Base-by-base conservation (phyloP, 768 basidiomycete species). In the Tephrocybe sp. region DNA sequence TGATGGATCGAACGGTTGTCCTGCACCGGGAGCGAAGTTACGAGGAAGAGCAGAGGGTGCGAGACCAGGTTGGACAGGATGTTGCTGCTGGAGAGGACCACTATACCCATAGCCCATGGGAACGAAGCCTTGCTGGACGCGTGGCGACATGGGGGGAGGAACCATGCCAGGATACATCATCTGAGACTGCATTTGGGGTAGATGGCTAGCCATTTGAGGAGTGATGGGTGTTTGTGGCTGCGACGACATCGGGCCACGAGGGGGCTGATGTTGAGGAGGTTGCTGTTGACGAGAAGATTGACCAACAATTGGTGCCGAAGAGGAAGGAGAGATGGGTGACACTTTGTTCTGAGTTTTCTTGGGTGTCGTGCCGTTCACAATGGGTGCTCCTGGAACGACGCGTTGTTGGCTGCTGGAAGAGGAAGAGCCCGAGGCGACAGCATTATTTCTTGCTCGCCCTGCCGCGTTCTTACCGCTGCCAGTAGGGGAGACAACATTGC, bases 301-400 rank as follows among this genome's bases (percentile, higher is more conserved):
- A 37, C 61, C 67, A 4, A 50, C 18, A 3, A 68, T 55, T 53
- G 66, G 55, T 19, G 64, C 53, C 23, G 58, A 61, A 30, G 60
- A 47, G 53, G 60, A 59, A 36, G 57, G 50, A 42, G 64, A 53
- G 45, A 63, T 53, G 24, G 61, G 47, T 33, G 66, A 50, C 51
- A 73, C 64, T 64, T 84, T 86, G 61, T 69, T 78, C 59, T 75
- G 69, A 48, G 76, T 78, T 73, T 86, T 88, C 77, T 87, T 88
- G 36, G 71, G 66, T 39, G 75, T 61, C 13, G 67, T 63, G 18
- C 75, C 72, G 53, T 75, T 78, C 31, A 68, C 72, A 74, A 72
- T 29, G 24, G 73, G 29, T 33, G 76, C 52, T 70, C 75, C 47
- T 57, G 58, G 43, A 22, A 45, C 29, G 25, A 31, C 23, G 38